These are phyloP conservation scores for Piloderma croceum DNA, from an alignment of 768 basidiomycete species.

Conservation along the genomic window DNA sequence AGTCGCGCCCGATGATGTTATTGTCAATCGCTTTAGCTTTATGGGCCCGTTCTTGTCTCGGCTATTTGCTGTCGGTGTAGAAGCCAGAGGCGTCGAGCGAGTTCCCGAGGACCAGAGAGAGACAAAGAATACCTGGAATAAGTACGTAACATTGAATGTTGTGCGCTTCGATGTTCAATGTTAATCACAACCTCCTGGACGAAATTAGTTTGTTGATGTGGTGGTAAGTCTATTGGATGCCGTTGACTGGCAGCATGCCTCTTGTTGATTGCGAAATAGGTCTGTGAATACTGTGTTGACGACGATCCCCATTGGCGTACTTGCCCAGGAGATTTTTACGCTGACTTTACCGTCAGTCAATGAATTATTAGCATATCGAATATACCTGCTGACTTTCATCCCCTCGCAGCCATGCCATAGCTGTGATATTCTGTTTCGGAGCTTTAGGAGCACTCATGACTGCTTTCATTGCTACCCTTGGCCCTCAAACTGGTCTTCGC, in stretches of 20 bases:
- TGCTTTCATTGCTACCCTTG: slow-evolving; percentile 49
- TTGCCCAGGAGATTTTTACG: slow-evolving; percentile 43
- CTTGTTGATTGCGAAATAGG: slow-evolving; percentile 15
- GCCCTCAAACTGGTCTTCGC: slow-evolving; percentile 47
- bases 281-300: slow-evolving; percentile 45
- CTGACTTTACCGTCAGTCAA: slow-evolving; percentile 40
- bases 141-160: slow-evolving; percentile 31
- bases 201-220: slow-evolving; percentile 44
- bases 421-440: slow-evolving; percentile 41
- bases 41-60: slow-evolving; percentile 28
- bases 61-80: slow-evolving; percentile 44
- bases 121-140: slow-evolving; percentile 40
- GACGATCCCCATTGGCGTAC: slow-evolving; percentile 45
- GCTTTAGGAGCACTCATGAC: slow-evolving; percentile 37
- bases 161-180: too few relatives aligned
- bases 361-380: neutral
- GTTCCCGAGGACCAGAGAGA: slow-evolving; percentile 46
- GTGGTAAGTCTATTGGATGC: slow-evolving; percentile 26
- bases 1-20: slow-evolving; percentile 21
- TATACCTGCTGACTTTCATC: slow-evolving; percentile 2
- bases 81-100: slow-evolving; percentile 50
- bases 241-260: too few relatives aligned
- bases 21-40: slow-evolving; percentile 25
- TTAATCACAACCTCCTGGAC: slow-evolving; percentile 4
- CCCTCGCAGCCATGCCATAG: slow-evolving; percentile 34